Evolutionary conservation across 164 flowering plant genomes (phyloP).

Genomic region (Vitis amurensis): DNA sequence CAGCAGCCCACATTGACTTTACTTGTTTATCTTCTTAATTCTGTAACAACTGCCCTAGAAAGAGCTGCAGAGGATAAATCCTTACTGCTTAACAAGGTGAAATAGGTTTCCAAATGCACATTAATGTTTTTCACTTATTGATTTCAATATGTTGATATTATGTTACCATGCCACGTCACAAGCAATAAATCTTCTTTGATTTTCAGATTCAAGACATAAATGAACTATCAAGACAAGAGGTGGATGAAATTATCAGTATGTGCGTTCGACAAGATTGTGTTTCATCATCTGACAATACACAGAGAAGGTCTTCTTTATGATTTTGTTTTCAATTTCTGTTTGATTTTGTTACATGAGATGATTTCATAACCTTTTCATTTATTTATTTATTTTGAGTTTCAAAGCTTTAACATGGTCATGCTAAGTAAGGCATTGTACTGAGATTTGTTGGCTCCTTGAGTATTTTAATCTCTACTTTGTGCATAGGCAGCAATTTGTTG

Average conservation of each 20-base stretch:
- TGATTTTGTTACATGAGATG: not conserved
- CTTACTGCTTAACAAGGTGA: slow-evolving; percentile 73
- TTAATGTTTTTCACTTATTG: not conserved
- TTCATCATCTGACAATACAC: slow-evolving; percentile 71
- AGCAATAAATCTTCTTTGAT: not conserved
- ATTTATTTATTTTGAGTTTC: too few relatives aligned
- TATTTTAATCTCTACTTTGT: too few relatives aligned
- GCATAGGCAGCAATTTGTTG: too few relatives aligned
- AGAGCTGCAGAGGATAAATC: slow-evolving; percentile 86
- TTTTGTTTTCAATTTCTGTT: not conserved
- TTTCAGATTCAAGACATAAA: slow-evolving; percentile 85
- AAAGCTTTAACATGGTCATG: too few relatives aligned
- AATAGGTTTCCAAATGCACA: not conserved
- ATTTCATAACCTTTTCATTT: too few relatives aligned
- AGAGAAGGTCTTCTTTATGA: slow-evolving; percentile 55
- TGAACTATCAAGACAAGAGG: slow-evolving; percentile 94
- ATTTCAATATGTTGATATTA: not conserved
- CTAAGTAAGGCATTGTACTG: too few relatives aligned
- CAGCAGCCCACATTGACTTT: slow-evolving; percentile 64
- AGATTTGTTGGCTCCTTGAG: too few relatives aligned
- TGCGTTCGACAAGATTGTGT: slow-evolving; percentile 49
- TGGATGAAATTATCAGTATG: slow-evolving; percentile 72
- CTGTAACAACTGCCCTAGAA: slow-evolving; percentile 65
- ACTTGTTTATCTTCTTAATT: slow-evolving; percentile 54
- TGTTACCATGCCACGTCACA: not conserved